Percentiles rank a stretch among this genome's conserved stretches.
Evolutionary conservation across 495 filamentous ascomycete species (phyloP).

Genomic region (Astrothelium macrocarpum): DNA sequence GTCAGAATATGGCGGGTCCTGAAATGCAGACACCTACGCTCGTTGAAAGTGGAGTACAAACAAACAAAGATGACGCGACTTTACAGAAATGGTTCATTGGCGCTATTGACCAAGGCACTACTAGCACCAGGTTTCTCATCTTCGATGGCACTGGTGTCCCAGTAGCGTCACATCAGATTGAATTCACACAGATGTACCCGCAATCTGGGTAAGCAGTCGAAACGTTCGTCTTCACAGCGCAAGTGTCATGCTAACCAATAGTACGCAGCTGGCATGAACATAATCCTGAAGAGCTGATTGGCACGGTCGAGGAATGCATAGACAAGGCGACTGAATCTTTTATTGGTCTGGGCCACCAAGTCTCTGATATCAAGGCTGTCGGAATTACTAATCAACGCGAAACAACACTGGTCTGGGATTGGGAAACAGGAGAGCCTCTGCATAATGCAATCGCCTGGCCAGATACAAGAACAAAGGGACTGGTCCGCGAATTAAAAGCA

Average conservation of each 20-base stretch:
- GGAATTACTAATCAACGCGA: slow-evolving; percentile 91
- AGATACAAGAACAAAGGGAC: slow-evolving; percentile 67
- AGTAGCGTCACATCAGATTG: slow-evolving; percentile 76
- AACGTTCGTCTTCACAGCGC: slow-evolving; percentile 7
- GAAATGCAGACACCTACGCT: background rate
- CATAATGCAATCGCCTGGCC: slow-evolving; percentile 88
- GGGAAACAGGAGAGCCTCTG: slow-evolving; percentile 69
- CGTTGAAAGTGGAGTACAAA: background rate
- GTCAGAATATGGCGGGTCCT: too few species aligned
- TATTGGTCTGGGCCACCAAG: slow-evolving; percentile 54
- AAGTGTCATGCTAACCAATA: slow-evolving; percentile 7
- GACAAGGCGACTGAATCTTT: slow-evolving; percentile 70
- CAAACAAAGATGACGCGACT: background rate
- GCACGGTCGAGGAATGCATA: slow-evolving; percentile 72
- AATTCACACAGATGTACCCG: slow-evolving; percentile 79
- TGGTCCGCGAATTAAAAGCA: slow-evolving; percentile 69
- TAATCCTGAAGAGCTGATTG: slow-evolving; percentile 68
- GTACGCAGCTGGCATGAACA: slow-evolving; percentile 79
- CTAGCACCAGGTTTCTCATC: slow-evolving; percentile 82
- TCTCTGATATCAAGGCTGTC: slow-evolving; percentile 65
- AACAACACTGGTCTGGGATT: slow-evolving; percentile 84
- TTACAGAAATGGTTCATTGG: slow-evolving; percentile 42
- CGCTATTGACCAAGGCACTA: slow-evolving; percentile 82
- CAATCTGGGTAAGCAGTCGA: slow-evolving; percentile 62
- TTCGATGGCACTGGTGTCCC: slow-evolving; percentile 73